Evolutionary conservation across 2,329 filamentous ascomycete genomes (phyloP).

Genomic region (Diplodia corticola): DNA sequence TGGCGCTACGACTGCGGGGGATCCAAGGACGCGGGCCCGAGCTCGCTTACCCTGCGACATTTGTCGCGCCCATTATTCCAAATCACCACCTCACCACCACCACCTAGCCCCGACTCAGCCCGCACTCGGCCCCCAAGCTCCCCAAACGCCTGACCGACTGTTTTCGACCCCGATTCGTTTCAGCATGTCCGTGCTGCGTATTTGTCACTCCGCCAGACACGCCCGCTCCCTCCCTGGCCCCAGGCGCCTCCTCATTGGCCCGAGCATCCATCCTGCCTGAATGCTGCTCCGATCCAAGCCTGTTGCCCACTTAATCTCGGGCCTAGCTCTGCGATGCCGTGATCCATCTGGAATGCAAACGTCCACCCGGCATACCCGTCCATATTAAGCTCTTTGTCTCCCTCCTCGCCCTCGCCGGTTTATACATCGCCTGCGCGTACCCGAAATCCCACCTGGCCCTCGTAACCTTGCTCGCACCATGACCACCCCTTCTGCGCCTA

Average conservation of each 20-base stretch:
- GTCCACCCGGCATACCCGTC: not conserved
- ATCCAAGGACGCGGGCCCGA: not conserved
- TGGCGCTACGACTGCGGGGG: not conserved
- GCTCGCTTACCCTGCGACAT: conserved; percentile 12
- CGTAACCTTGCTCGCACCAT: conserved; percentile 60
- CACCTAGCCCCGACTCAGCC: conserved; percentile 5
- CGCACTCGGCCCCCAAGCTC: not conserved
- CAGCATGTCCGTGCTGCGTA: conserved; percentile 9
- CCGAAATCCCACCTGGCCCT: not conserved
- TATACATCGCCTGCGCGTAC: not conserved
- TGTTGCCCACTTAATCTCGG: conserved; percentile 12
- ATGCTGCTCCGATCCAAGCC: too few species aligned
- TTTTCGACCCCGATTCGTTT: conserved; percentile 2
- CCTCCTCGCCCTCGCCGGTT: not conserved
- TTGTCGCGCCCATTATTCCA: conserved; percentile 3
- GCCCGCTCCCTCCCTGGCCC: not conserved
- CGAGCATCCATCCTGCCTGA: not conserved
- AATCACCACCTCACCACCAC: conserved; percentile 8
- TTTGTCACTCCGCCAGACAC: conserved; percentile 13
- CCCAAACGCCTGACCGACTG: not conserved
- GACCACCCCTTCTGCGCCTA: conserved; percentile 69
- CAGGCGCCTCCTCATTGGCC: not conserved
- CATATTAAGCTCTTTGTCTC: not conserved
- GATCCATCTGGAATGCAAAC: not conserved
- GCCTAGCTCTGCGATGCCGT: not conserved